Evolutionary conservation across 805 yeast species (phyloP), one percentile per base, ranked within the genome.

Genomic region (Lipomyces kockii): DNA sequence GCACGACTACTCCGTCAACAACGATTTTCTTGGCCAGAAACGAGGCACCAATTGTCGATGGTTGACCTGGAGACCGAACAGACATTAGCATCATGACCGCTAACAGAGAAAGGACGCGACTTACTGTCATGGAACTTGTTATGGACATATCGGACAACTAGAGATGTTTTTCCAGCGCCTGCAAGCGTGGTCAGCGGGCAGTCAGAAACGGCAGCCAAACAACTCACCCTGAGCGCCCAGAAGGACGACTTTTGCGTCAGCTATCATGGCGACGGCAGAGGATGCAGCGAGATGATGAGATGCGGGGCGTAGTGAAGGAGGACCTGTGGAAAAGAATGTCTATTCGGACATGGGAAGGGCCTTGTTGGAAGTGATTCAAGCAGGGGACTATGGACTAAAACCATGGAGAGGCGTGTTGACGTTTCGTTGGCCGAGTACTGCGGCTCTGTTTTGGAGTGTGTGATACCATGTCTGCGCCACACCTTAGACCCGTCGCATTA

Each of bases 121-220:
- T 12, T 51, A 68, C 71, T 68, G 35, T 68, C 71, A 17, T 77
- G 79, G 67, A 77, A 77, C 61, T 76, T 77, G 72, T 75, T 75
- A 61, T 76, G 74, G 51, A 77, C 79, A 65, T 77, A 77, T 17
- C 79, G 73, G 29, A 77, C 77, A 12, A 77, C 79, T 43, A 77
- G 76, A 8, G 78, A 75, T 20, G 79, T 77, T 61, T 77, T 77
- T 46, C 79, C 79, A 60, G 78, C 79, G 27, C 79, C 77, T 74
- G 57, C 11, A 22, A 14, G 17, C 39, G 57, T 60, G 14, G 35
- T 32, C 46, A 37, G 61, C 56, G 52, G 51, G 64, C 27, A 20
- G 34, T 51, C 20, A 3, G 9, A 49, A 58, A 57, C 32, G 60
- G 22, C 49, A n/a, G 49, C 54, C 29, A 61, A 58, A 29, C 51